phyloP scores from a whole-genome alignment of 805 yeast genomes.

The Nakazawaea wickerhamii region DNA sequence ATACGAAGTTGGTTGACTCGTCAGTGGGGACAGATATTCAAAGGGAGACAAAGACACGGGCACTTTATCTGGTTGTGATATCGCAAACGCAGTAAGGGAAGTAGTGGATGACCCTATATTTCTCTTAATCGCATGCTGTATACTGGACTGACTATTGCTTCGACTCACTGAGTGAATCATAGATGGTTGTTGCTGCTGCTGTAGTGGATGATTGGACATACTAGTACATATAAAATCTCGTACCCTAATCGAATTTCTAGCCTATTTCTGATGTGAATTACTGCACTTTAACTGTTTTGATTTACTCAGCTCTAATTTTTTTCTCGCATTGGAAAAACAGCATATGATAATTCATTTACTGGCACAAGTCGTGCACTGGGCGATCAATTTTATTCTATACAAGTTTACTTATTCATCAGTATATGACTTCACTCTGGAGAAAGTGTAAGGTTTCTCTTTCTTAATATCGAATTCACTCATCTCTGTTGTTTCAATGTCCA shows the following conservation, averaged over 20 bases:
- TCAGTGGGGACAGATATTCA: constrained; percentile 7
- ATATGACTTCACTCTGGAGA: constrained; percentile 55
- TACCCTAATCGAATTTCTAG: no score
- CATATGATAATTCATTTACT: constrained; percentile 1
- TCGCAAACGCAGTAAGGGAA: constrained; percentile 4
- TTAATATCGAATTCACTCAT: constrained; percentile 50
- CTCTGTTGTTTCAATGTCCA: constrained; percentile 49
- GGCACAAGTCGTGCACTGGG: background rate
- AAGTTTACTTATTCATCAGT: background rate
- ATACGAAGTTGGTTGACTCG: background rate
- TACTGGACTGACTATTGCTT: background rate
- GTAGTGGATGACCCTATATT: constrained; percentile 13
- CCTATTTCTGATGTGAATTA: no score
- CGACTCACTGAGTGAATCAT: background rate
- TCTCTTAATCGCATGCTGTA: constrained; percentile 4
- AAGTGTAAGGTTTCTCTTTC: constrained; percentile 77
- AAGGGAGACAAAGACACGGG: constrained; percentile 11
- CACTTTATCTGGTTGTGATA: background rate
- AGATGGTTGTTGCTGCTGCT: background rate
- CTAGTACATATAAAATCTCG: no score
- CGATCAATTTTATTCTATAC: no score
- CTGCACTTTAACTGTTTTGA: no score
- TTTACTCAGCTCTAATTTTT: no score
- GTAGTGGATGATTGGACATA: background rate
- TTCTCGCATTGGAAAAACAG: no score